phyloP scores from a whole-genome alignment of 202 grass and related monocot species.

The Zizania palustris region DNA sequence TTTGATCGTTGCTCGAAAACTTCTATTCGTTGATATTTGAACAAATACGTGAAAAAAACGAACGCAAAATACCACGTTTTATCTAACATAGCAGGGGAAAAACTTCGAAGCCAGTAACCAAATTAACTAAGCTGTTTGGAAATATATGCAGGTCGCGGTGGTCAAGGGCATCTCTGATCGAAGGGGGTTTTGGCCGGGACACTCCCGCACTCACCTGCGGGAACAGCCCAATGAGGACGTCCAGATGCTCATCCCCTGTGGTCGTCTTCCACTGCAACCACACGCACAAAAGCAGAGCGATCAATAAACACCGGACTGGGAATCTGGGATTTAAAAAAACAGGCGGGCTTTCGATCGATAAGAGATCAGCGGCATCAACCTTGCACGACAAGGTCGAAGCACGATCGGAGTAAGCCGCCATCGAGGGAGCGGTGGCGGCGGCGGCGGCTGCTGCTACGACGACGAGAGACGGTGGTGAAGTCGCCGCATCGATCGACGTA shows the following conservation, averaged over 20 bases:
- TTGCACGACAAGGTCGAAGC: background rate
- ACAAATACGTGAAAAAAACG: no score
- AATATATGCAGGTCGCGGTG: background rate
- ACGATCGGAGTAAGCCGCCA: background rate
- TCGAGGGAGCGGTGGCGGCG: background rate
- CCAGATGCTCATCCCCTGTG: slow-evolving; percentile 24
- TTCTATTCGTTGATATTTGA: no score
- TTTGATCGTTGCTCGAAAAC: no score
- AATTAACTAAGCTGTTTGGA: background rate
- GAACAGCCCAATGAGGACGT: slow-evolving; percentile 44
- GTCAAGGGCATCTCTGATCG: background rate
- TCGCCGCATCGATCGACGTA: no score
- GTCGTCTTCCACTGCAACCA: slow-evolving; percentile 18
- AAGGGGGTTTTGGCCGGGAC: background rate
- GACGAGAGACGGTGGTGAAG: no score
- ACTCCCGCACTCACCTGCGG: slow-evolving; percentile 50
- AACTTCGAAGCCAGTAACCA: background rate
- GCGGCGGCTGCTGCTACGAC: background rate
- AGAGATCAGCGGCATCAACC: background rate
- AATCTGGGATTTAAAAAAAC: no score
- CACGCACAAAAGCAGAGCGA: no score
- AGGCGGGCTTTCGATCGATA: background rate
- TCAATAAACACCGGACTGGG: no score
- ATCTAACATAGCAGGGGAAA: no score
- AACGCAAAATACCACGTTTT: no score